Evolutionary conservation across 805 yeast genomes (phyloP).

Genomic region (Saccharomyces mikatae): DNA sequence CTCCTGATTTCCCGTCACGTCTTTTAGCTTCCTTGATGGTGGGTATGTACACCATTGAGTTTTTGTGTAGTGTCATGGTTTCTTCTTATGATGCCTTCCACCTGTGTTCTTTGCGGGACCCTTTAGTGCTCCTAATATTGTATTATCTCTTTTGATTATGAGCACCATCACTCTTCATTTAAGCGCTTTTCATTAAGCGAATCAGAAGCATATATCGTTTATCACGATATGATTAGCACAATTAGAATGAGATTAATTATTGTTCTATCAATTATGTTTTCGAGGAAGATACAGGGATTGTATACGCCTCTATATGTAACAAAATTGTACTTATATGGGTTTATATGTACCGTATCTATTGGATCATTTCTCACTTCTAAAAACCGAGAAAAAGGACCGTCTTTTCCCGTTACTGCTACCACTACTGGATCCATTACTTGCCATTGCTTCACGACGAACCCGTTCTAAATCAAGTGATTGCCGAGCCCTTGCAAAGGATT

Average conservation of each 20-base stretch:
- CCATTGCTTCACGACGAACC: conserved; percentile 18
- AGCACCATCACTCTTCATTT: background rate
- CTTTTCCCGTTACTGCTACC: conserved; percentile 14
- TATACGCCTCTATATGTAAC: background rate
- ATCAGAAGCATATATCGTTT: background rate
- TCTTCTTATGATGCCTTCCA: background rate
- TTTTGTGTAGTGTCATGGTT: background rate
- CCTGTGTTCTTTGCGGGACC: background rate
- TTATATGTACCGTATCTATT: background rate
- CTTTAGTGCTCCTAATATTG: background rate
- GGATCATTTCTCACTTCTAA: conserved; percentile 15
- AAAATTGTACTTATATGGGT: background rate
- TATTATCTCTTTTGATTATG: background rate
- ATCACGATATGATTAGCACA: background rate
- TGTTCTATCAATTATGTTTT: background rate
- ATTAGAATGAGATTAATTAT: background rate
- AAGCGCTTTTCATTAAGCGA: background rate
- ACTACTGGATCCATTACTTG: background rate
- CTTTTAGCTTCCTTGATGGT: conserved; percentile 8
- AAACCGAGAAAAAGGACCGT: conserved; percentile 24
- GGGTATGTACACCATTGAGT: background rate
- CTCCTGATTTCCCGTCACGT: conserved; percentile 7
- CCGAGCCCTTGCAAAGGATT: conserved; percentile 21
- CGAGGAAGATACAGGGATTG: background rate
- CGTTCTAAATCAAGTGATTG: conserved; percentile 26